Evolutionary conservation across 495 filamentous ascomycete genomes (phyloP).

Genomic region (Jackrogersella minutella): DNA sequence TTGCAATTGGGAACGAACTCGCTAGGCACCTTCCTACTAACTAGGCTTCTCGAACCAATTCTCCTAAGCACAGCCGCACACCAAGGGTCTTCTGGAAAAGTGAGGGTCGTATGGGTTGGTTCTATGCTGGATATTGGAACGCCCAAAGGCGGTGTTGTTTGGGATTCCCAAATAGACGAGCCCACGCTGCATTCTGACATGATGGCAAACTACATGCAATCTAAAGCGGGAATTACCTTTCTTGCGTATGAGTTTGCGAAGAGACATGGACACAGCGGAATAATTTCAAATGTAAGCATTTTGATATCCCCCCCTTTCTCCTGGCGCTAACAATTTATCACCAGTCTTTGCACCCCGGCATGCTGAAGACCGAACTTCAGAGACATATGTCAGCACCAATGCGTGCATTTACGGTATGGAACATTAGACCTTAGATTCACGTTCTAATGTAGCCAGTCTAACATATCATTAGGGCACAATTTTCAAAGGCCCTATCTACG

Average conservation of each 20-base stretch:
- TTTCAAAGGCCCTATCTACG: constrained; percentile 36
- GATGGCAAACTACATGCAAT: constrained; percentile 24
- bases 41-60: constrained; percentile 54
- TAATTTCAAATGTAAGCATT: constrained; percentile 1
- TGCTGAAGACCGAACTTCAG: constrained; percentile 49
- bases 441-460: neutral
- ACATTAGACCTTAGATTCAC: neutral
- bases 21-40: constrained; percentile 52
- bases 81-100: constrained; percentile 38
- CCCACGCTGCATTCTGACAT: constrained; percentile 1
- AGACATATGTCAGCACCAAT: constrained; percentile 26
- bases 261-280: constrained; percentile 7
- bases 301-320: neutral
- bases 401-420: constrained; percentile 20
- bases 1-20: constrained; percentile 53
- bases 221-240: constrained; percentile 22
- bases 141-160: constrained; percentile 49
- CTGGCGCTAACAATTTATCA: neutral
- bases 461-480: neutral
- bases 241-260: constrained; percentile 11
- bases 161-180: constrained; percentile 40
- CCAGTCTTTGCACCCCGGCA: constrained; percentile 53
- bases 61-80: constrained; percentile 29
- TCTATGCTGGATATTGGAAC: constrained; percentile 40
- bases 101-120: constrained; percentile 57